Evolutionary conservation across 2,329 filamentous ascomycete species (phyloP), one percentile per base, ranked within the genome.

Genomic region (Calonectria pauciramosa): DNA sequence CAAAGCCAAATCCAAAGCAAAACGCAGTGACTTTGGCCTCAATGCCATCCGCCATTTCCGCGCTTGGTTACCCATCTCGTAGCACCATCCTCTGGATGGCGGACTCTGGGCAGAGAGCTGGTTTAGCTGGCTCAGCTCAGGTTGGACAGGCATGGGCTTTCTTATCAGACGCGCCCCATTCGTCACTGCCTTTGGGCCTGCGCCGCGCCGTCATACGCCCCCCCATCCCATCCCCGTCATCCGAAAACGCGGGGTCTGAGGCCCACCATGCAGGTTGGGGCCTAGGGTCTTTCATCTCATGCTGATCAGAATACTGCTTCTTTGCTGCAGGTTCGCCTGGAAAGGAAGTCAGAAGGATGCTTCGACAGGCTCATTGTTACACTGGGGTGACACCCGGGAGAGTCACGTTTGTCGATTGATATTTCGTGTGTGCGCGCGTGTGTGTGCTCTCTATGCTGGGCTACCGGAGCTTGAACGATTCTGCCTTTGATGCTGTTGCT

Each of bases 211-310:
- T 80, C 79, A 80, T 77, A 75, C 72, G 70, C 75, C 71, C 71
- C 41, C 70, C 52, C 51, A 41, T 63, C 36, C 13, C 56, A 63
- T 63, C 68, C 65, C 73, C 52, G 47, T 76, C 68, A 70, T 68
- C 65, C 49, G 59, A 78, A 80, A 81, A 81, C 78, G 79, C 79
- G 79, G 79, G 79, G 79, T 81, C 74, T 78, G 68, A n/a, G 67
- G 75, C 73, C 79, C 79, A 80, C 68, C 63, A 74, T 79, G 70
- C 77, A 80, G 76, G 77, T 77, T 80, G 76, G 77, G 56, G 34
- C 69, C 26, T 54, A 34, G 65, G 28, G 63, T 63, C 44, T 54
- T 38, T 52, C 28, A 56, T 56, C 36, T 41, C 66, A 68, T 51
- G 54, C 66, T 66, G 66, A 73, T 73, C 71, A 30, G 56, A 44